A percentile compares a stretch with the other conserved stretches of the same genome.
Evolutionary conservation across 805 yeast species (phyloP).

Genomic region (Metschnikowia cerradonensis): DNA sequence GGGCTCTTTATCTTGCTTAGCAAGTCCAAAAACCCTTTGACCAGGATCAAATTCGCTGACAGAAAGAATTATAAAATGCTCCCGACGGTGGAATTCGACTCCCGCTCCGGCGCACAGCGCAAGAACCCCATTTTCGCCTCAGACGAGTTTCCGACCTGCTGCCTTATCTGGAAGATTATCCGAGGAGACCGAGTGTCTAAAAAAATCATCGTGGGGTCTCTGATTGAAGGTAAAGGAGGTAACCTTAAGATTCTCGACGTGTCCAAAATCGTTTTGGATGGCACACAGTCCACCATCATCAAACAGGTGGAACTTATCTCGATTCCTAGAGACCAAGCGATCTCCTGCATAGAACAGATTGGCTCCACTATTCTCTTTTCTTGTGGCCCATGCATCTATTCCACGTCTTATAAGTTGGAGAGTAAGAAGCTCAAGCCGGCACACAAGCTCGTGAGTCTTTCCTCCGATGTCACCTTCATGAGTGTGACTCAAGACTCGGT

Average conservation of each 20-base stretch:
- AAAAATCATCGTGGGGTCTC: constrained; percentile 33
- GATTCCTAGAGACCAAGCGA: constrained; percentile 29
- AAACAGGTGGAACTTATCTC: constrained; percentile 30
- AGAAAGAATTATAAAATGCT: constrained; percentile 25
- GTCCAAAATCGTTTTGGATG: constrained; percentile 14
- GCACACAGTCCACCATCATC: constrained; percentile 15
- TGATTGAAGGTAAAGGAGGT: constrained; percentile 19
- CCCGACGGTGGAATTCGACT: constrained; percentile 21
- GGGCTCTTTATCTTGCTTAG: constrained; percentile 30
- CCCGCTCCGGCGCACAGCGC: constrained; percentile 5
- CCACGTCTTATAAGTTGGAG: constrained; percentile 31
- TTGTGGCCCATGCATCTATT: constrained; percentile 26
- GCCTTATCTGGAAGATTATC: constrained; percentile 34
- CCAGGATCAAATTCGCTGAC: constrained; percentile 32
- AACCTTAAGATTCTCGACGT: constrained; percentile 35
- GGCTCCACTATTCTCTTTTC: constrained; percentile 32
- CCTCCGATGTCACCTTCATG: constrained; percentile 30
- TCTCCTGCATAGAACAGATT: constrained; percentile 32
- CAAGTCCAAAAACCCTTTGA: constrained; percentile 23
- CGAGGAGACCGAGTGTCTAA: constrained; percentile 30
- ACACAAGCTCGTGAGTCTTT: constrained; percentile 20
- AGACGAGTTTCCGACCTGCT: constrained; percentile 30
- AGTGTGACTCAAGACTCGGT: constrained; percentile 16
- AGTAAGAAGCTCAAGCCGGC: constrained; percentile 32
- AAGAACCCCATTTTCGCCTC: constrained; percentile 19